Percentiles rank a stretch among this genome's conserved stretches.
Conservation (phyloP, 1,139 yeast genomes). For the Debaryomycetaceae sp. region DNA sequence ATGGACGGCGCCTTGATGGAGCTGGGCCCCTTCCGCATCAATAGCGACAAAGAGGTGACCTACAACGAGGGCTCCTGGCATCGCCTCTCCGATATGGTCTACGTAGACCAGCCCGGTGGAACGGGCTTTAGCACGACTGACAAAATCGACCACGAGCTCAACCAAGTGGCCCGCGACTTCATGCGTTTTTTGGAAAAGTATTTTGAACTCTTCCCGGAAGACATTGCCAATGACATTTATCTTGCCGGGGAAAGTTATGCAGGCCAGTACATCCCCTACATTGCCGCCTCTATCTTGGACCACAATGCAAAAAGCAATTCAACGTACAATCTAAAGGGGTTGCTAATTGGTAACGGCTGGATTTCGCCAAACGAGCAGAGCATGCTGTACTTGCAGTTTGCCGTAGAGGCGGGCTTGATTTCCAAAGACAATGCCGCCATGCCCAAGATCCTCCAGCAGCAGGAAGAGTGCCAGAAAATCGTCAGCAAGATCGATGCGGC, state of each 20-base stretch:
- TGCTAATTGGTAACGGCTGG: conserved; percentile 95
- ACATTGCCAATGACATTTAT: conserved; percentile 50
- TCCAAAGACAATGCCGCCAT: conserved; percentile 26
- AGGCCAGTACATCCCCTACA: conserved; percentile 91
- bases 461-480: conserved; percentile 52
- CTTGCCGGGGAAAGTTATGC: conserved; percentile 96
- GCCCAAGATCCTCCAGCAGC: conserved; percentile 32
- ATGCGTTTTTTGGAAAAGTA: conserved; percentile 56
- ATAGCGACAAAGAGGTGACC: conserved; percentile 29
- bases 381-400: conserved; percentile 68
- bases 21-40: conserved; percentile 74
- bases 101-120: conserved; percentile 92
- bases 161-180: conserved; percentile 50
- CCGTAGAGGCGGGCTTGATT: conserved; percentile 50
- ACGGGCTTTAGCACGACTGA: conserved; percentile 74
- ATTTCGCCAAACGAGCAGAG: conserved; percentile 85
- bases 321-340: conserved; percentile 43
- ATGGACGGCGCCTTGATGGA: conserved; percentile 97
- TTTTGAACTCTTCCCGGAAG: conserved; percentile 66
- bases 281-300: conserved; percentile 53
- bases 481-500: conserved; percentile 24
- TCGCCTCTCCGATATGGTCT: conserved; percentile 64
- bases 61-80: conserved; percentile 80
- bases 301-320: conserved; percentile 21
- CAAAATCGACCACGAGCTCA: conserved; percentile 47